These are phyloP conservation scores for Lanmaoa rubissima DNA, from an alignment of 768 basidiomycete genomes.

Conservation along the genomic window DNA sequence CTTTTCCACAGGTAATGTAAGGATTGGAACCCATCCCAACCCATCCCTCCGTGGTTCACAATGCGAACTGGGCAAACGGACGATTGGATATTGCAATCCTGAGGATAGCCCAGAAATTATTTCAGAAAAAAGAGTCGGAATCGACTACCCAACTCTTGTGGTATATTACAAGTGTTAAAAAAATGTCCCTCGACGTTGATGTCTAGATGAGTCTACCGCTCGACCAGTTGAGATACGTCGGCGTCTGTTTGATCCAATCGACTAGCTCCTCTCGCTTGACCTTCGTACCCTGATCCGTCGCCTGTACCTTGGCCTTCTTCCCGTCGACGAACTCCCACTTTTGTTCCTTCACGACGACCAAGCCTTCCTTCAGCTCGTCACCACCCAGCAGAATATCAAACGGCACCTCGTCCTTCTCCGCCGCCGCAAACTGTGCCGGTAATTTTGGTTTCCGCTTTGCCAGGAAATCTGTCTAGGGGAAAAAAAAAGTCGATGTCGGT, in stretches of 20 bases:
- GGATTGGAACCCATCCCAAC: no score
- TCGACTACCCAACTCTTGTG: neutral
- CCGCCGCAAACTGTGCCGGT: conserved; percentile 80
- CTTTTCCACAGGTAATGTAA: no score
- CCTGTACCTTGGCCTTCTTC: conserved; percentile 61
- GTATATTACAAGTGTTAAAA: neutral
- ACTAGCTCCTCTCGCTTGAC: conserved; percentile 63
- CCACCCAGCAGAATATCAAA: conserved; percentile 91
- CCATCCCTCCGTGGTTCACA: no score
- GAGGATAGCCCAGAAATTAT: neutral
- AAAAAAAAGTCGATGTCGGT: conserved; percentile 1
- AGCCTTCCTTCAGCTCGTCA: conserved; percentile 79
- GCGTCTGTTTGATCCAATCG: conserved; percentile 53
- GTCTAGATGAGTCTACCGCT: conserved; percentile 30
- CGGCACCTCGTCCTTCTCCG: conserved; percentile 89
- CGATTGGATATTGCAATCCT: no score
- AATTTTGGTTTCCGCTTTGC: conserved; percentile 92
- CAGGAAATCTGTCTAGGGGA: conserved; percentile 77
- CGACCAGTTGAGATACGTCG: conserved; percentile 31
- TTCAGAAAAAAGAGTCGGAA: neutral
- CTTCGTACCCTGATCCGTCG: conserved; percentile 61
- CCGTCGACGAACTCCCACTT: conserved; percentile 74
- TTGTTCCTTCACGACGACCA: conserved; percentile 92
- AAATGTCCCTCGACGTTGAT: neutral
- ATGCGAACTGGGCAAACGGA: no score